Percentiles rank a stretch among this genome's conserved stretches.
Conservation (phyloP, 2,329 filamentous ascomycete genomes). For the Waltergamsia citrina region DNA sequence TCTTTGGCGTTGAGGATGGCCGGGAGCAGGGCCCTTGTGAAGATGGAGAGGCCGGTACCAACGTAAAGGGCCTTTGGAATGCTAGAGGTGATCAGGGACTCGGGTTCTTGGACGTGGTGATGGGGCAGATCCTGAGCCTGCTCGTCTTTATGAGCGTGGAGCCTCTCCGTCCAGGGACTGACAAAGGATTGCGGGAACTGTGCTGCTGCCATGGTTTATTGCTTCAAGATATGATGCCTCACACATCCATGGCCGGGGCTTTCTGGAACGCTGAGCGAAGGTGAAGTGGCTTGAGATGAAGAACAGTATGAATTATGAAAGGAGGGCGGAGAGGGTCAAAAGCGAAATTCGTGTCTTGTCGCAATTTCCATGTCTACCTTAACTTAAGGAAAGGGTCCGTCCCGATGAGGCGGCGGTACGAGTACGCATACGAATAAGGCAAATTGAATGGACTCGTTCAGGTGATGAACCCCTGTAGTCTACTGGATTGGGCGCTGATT, state of each 20-base stretch:
- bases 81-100: slow-evolving; percentile 38
- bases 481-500: too few relatives aligned
- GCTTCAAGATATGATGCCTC: not conserved
- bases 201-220: not conserved
- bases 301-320: too few relatives aligned
- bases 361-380: too few relatives aligned
- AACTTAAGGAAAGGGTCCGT: too few relatives aligned
- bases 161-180: slow-evolving; percentile 23
- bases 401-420: too few relatives aligned
- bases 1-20: slow-evolving; percentile 49
- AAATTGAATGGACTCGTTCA: too few relatives aligned
- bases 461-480: too few relatives aligned
- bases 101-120: slow-evolving; percentile 32
- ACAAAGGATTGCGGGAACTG: slow-evolving; percentile 27
- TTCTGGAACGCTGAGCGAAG: not conserved
- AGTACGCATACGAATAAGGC: not conserved
- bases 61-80: slow-evolving; percentile 37
- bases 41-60: slow-evolving; percentile 50
- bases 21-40: slow-evolving; percentile 45
- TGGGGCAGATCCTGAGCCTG: slow-evolving; percentile 35
- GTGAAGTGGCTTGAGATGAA: too few relatives aligned
- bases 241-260: not conserved
- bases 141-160: slow-evolving; percentile 19
- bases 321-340: too few relatives aligned
- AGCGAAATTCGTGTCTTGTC: too few relatives aligned